Conservation (phyloP, 352 stramenopile genomes). For the Globisporangium rhizosaccharum region DNA sequence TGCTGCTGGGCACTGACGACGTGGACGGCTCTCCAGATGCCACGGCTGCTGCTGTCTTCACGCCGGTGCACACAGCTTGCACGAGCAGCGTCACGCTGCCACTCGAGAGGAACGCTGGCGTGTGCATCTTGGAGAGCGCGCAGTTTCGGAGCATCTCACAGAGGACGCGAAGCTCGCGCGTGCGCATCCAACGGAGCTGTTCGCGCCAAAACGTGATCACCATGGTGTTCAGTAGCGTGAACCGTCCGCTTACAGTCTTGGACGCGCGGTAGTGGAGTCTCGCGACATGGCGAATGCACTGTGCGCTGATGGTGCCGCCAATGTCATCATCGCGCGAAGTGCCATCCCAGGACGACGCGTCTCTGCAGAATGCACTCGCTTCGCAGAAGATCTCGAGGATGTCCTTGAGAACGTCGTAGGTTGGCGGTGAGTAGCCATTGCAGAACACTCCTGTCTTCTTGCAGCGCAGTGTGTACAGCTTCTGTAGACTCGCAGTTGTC, state of each 20-base stretch:
- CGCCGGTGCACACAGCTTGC: neutral
- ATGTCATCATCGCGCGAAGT: conserved; percentile 1
- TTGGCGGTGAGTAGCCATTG: conserved; percentile 9
- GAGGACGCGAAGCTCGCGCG: neutral
- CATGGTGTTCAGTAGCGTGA: conserved; percentile 13
- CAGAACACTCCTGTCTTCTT: conserved; percentile 19
- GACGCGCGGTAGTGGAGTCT: conserved; percentile 13
- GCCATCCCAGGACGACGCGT: too few species aligned
- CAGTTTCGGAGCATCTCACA: neutral
- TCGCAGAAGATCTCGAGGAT: conserved; percentile 15
- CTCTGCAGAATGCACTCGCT: neutral
- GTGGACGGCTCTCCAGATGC: neutral
- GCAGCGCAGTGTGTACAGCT: neutral
- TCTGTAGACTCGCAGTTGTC: neutral
- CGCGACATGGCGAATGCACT: neutral
- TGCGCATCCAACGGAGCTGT: conserved; percentile 12
- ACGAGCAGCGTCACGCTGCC: neutral
- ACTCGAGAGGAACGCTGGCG: neutral
- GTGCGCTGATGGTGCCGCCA: neutral
- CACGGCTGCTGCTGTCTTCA: neutral
- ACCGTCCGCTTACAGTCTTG: conserved; percentile 13
- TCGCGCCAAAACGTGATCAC: conserved; percentile 14
- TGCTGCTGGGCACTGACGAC: neutral
- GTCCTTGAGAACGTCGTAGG: conserved; percentile 3
- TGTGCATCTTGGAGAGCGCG: conserved; percentile 1